These are phyloP conservation scores for Taphrina flavorubra DNA, from an alignment of 1,139 yeast genomes.

Conservation along the genomic window DNA sequence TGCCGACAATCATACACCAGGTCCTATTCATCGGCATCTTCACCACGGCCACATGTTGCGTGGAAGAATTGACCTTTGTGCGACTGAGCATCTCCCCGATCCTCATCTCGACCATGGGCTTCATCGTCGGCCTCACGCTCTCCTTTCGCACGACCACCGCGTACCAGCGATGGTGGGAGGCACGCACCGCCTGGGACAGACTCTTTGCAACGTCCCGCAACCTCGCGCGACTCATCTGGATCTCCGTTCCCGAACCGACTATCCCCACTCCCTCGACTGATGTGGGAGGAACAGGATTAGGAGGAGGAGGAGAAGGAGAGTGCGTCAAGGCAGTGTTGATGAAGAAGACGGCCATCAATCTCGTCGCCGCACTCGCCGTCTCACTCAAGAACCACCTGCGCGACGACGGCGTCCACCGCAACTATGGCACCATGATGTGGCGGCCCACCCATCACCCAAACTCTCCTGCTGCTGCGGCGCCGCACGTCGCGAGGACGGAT, in stretches of 20 bases:
- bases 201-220: constrained; percentile 39
- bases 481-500: neutral
- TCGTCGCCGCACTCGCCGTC: constrained; percentile 44
- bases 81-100: constrained; percentile 43
- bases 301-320: neutral
- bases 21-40: constrained; percentile 42
- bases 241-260: constrained; percentile 27
- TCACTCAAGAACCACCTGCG: constrained; percentile 45
- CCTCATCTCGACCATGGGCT: constrained; percentile 45
- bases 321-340: constrained; percentile 34
- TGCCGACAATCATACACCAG: constrained; percentile 44
- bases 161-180: constrained; percentile 46
- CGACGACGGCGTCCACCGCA: neutral
- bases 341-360: constrained; percentile 43
- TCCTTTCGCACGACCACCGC: constrained; percentile 46
- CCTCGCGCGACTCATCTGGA: constrained; percentile 44
- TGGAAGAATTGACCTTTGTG: constrained; percentile 41
- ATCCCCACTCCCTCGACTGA: neutral
- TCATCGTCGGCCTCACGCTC: constrained; percentile 45
- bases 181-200: constrained; percentile 41
- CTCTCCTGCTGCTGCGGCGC: neutral
- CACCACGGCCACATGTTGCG: constrained; percentile 40
- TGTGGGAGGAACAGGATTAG: neutral
- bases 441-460: neutral
- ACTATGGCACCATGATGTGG: neutral